phyloP scores from a whole-genome alignment of 2,329 filamentous ascomycete species.

The Amesomyces nigricolor region DNA sequence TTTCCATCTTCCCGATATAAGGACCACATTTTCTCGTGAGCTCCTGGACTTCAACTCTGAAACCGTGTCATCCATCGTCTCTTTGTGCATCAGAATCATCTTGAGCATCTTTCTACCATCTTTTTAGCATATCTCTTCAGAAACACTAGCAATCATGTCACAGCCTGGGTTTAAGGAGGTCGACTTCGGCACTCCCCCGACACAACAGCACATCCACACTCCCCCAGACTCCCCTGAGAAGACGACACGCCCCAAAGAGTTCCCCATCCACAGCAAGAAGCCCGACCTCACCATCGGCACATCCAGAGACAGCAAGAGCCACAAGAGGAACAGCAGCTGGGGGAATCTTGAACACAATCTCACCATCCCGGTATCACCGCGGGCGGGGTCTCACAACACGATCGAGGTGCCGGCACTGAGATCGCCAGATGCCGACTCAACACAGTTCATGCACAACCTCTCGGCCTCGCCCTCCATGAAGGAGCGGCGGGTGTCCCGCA shows the following conservation, averaged over 20 bases:
- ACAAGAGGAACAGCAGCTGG: slow-evolving; percentile 8
- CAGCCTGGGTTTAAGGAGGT: slow-evolving; percentile 17
- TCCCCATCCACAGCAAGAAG: slow-evolving; percentile 15
- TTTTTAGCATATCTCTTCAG: neutral
- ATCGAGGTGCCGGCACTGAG: slow-evolving; percentile 66
- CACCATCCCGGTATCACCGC: slow-evolving; percentile 20
- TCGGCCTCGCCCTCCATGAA: slow-evolving; percentile 62
- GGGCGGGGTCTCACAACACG: slow-evolving; percentile 40
- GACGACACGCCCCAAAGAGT: slow-evolving; percentile 11
- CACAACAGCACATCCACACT: slow-evolving; percentile 12
- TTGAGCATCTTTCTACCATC: neutral
- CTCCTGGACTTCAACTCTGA: neutral
- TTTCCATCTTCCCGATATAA: slow-evolving; percentile 1
- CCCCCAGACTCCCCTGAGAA: slow-evolving; percentile 20
- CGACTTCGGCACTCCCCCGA: slow-evolving; percentile 10
- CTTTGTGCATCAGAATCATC: neutral
- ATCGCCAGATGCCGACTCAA: slow-evolving; percentile 62
- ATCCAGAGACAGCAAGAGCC: slow-evolving; percentile 11
- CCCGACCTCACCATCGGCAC: neutral
- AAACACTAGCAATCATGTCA: slow-evolving; percentile 7
- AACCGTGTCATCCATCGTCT: neutral
- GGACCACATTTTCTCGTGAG: neutral
- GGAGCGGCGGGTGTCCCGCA: slow-evolving; percentile 63
- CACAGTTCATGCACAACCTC: slow-evolving; percentile 67
- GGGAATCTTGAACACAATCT: slow-evolving; percentile 16